Percentiles rank a stretch among this genome's conserved stretches.
phyloP scores from a whole-genome alignment of 306 rosid species.

The Senna tora region DNA sequence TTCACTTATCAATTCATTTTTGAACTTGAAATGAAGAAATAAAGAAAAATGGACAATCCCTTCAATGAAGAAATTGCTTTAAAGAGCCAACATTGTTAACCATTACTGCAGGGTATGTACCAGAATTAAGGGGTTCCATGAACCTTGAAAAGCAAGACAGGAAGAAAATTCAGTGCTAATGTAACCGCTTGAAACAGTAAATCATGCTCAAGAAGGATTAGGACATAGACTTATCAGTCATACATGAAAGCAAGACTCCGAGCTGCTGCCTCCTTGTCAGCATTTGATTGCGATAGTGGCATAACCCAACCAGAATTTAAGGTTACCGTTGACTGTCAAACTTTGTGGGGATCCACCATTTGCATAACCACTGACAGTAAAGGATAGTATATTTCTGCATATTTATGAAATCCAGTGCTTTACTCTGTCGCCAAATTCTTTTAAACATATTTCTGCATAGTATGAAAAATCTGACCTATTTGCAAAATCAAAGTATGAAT shows the following conservation, averaged over 20 bases:
- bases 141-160: too few relatives aligned
- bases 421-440: slow-evolving; percentile 71
- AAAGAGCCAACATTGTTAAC: slow-evolving; percentile 28
- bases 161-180: too few relatives aligned
- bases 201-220: too few relatives aligned
- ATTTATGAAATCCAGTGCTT: slow-evolving; percentile 73
- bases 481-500: too few relatives aligned
- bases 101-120: slow-evolving; percentile 61
- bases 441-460: slow-evolving; percentile 67
- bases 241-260: slow-evolving; percentile 54
- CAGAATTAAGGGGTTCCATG: too few relatives aligned
- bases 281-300: slow-evolving; percentile 50
- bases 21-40: background rate
- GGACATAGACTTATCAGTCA: too few relatives aligned
- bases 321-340: slow-evolving; percentile 30
- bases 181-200: too few relatives aligned
- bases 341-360: slow-evolving; percentile 44
- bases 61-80: background rate
- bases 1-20: background rate
- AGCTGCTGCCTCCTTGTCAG: slow-evolving; percentile 48
- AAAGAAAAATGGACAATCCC: background rate
- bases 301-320: slow-evolving; percentile 54
- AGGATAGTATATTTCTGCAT: slow-evolving; percentile 61
- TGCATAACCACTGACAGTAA: slow-evolving; percentile 45
- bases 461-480: slow-evolving; percentile 54